Evolutionary conservation across 1,139 yeast genomes (phyloP), one percentile per base, ranked within the genome.

Genomic region (Taphrina communis): DNA sequence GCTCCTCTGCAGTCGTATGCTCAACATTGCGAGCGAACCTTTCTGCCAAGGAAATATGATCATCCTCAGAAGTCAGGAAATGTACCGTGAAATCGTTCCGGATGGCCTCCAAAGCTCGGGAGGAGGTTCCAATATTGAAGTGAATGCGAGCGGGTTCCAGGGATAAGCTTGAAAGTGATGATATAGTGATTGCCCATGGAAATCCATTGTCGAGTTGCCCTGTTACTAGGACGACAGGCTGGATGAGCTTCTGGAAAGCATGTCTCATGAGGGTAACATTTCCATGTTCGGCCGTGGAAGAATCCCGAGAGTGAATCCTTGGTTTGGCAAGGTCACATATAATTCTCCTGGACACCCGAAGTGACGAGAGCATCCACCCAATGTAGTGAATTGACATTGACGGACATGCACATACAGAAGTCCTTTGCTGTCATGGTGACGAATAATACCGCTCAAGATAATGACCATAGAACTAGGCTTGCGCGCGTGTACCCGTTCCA

Each of bases 111-210:
- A 44, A 19, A 44, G 62, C 62, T 44, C 62, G 42, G 5, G 62
- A 58, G 6, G 62, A 53, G 6, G 53, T 2, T 19, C 14, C 21
- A 19, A 58, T 14, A 31, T 44, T 58, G 53, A 58, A 58, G 9
- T 12, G 12, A 12, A 58, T 48, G 4, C 62, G 11, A 12, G 62
- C 50, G n/a, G 62, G 62, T 5, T 58, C 62, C n/a, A 58, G 9
- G 9, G 62, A 58, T 25, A 58, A 42, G 42, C 62, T 58, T 39
- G 62, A 38, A 39, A 58, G 52, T 12, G 62, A 58, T 14, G 62
- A 58, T 19, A 58, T 48, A 11, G 62, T 58, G 9, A 58, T 25
- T 7, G 36, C 62, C 35, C 62, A 42, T 1, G 62, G 62, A n/a
- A 7, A 14, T 1, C n/a, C 7, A 58, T 58, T 42, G 7, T 19